Percentiles rank a stretch among this genome's conserved stretches.
These are phyloP conservation scores for Mucor plumbeus DNA, from an alignment of 371 early-diverging fungal species.

Conservation along the genomic window DNA sequence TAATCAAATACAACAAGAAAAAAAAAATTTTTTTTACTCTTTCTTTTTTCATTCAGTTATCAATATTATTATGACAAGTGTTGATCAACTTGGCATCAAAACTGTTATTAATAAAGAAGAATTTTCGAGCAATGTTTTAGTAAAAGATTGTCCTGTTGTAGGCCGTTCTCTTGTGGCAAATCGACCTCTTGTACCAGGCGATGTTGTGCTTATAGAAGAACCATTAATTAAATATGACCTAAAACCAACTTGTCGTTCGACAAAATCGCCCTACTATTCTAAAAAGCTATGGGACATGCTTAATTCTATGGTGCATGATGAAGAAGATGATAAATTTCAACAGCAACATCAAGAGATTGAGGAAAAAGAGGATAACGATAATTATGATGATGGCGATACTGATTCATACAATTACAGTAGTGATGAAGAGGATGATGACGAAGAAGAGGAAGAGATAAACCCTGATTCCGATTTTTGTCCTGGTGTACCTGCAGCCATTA, in stretches of 20 bases:
- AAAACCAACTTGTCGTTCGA: conserved; percentile 48
- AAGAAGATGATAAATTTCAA: conserved; percentile 14
- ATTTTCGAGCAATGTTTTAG: conserved; percentile 32
- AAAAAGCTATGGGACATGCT: conserved; percentile 43
- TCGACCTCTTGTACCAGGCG: conserved; percentile 34
- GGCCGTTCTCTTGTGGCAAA: conserved; percentile 49
- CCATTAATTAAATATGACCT: conserved; percentile 45
- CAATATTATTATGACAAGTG: conserved; percentile 22
- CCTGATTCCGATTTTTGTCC: conserved; percentile 41
- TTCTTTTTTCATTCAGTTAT: neutral
- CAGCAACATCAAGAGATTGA: neutral
- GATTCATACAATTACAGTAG: conserved; percentile 21
- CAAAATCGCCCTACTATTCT: conserved; percentile 45
- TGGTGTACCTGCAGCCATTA: conserved; percentile 55
- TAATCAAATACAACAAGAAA: neutral
- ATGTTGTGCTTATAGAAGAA: conserved; percentile 44
- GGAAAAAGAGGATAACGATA: neutral
- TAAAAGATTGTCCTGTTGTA: conserved; percentile 38
- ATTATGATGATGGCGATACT: neutral
- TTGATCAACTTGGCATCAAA: conserved; percentile 34
- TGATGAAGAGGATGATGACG: conserved; percentile 24
- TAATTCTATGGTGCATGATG: conserved; percentile 21
- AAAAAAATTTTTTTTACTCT: conserved; percentile 14
- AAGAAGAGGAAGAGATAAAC: conserved; percentile 19
- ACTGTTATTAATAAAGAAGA: conserved; percentile 45